Percentiles rank a stretch among this genome's conserved stretches.
These are phyloP conservation scores for Calocybe indica DNA, from an alignment of 768 basidiomycete species.

Conservation along the genomic window DNA sequence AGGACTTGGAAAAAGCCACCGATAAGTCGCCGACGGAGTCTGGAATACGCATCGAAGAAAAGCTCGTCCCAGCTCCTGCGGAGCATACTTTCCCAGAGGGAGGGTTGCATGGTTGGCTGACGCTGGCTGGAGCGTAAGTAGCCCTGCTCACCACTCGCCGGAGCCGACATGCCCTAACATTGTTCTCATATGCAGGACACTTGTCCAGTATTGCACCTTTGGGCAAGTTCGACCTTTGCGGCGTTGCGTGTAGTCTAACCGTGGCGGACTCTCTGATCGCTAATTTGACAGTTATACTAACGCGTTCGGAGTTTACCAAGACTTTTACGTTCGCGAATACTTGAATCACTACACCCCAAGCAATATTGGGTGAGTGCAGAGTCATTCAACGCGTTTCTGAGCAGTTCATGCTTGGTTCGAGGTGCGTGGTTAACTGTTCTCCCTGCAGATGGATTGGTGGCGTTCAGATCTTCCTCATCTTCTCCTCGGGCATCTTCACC, in stretches of 20 bases:
- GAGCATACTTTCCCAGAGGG: conserved; percentile 24
- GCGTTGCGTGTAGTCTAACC: not conserved
- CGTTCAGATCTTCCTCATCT: conserved; percentile 38
- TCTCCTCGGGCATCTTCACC: conserved; percentile 36
- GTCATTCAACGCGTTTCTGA: conserved; percentile 30
- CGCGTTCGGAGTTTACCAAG: conserved; percentile 29
- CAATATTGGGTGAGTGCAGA: too few relatives aligned
- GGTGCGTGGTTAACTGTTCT: conserved; percentile 1
- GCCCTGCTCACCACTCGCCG: not conserved
- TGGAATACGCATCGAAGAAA: too few relatives aligned
- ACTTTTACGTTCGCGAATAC: conserved; percentile 35
- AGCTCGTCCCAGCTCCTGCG: too few relatives aligned
- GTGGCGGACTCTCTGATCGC: not conserved
- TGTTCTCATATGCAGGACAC: conserved; percentile 19
- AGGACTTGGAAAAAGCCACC: too few relatives aligned
- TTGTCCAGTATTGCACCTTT: conserved; percentile 38
- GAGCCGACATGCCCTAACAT: not conserved
- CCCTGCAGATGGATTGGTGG: conserved; percentile 37
- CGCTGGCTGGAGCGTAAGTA: conserved; percentile 38
- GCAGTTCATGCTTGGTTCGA: conserved; percentile 3
- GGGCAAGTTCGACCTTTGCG: conserved; percentile 20
- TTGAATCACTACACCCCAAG: conserved; percentile 20
- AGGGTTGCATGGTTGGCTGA: conserved; percentile 36
- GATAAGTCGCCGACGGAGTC: too few relatives aligned
- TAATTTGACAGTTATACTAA: conserved; percentile 23